Evolutionary conservation across 2,329 filamentous ascomycete species (phyloP), one percentile per base, ranked within the genome.

Genomic region (Aspergillus awamori): DNA sequence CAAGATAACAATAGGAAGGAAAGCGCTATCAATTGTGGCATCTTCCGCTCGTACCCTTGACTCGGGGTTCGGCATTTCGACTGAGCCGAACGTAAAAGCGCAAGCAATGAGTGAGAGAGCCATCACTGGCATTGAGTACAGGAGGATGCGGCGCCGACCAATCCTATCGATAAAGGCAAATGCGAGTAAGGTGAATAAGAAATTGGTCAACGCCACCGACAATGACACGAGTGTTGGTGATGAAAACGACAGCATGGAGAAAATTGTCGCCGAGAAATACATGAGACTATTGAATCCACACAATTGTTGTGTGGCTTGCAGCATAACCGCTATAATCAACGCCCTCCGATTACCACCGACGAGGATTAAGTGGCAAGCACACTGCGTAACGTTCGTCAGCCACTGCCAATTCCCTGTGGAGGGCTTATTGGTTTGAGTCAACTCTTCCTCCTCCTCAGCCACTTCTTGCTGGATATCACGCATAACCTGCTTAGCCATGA

Each of bases 221-320:
- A 96, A 84, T 1, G 91, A 91, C 1, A 90, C 92, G 53, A 94
- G 83, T 0, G 91, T 95, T 5, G 92, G 92, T 58, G 87, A 89
- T 45, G 84, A 83, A 73, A 96, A 96, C 0, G 89, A 89, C 0
- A 96, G 84, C 33, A 92, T 83, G 2, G 86, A 84, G 72, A 94
- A 94, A 30, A 94, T 92, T 7, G 90, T 93, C 4, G 90, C 90
- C 0, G 90, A 92, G 73, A 92, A 96, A 77, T 96, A 96, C 92
- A 96, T 96, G 30, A 97, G 82, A 10, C 90, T 93, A 78, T 97
- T 96, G 76, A 95, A 95, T 1, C 91, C 93, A 70, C 91, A 95
- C 1, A 96, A 83, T 74, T 98, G 94, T 77, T 97, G 94, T 6
- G 96, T 80, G 0, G 88, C 92, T 72, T 97, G 93, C 2, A 97